Evolutionary conservation across 2,329 filamentous ascomycete species (phyloP).

Genomic region (Microsporum audouinii): DNA sequence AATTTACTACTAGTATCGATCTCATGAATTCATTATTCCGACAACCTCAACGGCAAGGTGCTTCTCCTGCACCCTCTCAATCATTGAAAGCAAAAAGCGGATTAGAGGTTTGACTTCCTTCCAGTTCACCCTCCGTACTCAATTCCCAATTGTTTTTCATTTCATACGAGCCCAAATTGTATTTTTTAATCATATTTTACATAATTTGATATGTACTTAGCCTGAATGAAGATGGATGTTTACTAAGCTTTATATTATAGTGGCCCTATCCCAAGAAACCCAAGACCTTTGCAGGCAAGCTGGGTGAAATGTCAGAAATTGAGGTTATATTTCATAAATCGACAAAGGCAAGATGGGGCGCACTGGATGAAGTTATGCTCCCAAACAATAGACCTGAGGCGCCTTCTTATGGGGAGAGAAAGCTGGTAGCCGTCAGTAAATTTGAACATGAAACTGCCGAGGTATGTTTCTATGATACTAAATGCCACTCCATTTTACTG

Average conservation of each 20-base stretch:
- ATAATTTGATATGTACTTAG: constrained; percentile 17
- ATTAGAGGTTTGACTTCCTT: constrained; percentile 75
- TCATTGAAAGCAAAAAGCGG: constrained; percentile 53
- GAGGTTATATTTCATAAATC: constrained; percentile 61
- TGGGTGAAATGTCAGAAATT: constrained; percentile 48
- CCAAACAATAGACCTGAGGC: constrained; percentile 30
- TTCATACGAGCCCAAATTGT: constrained; percentile 13
- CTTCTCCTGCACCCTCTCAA: constrained; percentile 44
- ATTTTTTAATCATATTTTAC: constrained; percentile 15
- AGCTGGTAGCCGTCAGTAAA: background rate
- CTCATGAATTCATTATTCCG: constrained; percentile 91
- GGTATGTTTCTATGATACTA: constrained; percentile 3
- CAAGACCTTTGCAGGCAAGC: constrained; percentile 54
- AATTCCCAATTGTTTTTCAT: constrained; percentile 24
- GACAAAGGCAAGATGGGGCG: constrained; percentile 69
- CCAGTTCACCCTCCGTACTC: constrained; percentile 23
- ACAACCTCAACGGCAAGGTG: constrained; percentile 46
- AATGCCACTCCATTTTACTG: background rate
- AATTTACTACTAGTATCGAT: constrained; percentile 82
- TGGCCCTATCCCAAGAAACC: constrained; percentile 75
- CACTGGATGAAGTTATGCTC: constrained; percentile 61
- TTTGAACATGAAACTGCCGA: constrained; percentile 8
- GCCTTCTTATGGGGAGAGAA: background rate
- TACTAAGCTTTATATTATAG: constrained; percentile 43
- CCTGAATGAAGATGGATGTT: constrained; percentile 29